Evolutionary conservation across 352 stramenopile species (phyloP), one percentile per base, ranked within the genome.

Genomic region (Pythium plurisporium): DNA sequence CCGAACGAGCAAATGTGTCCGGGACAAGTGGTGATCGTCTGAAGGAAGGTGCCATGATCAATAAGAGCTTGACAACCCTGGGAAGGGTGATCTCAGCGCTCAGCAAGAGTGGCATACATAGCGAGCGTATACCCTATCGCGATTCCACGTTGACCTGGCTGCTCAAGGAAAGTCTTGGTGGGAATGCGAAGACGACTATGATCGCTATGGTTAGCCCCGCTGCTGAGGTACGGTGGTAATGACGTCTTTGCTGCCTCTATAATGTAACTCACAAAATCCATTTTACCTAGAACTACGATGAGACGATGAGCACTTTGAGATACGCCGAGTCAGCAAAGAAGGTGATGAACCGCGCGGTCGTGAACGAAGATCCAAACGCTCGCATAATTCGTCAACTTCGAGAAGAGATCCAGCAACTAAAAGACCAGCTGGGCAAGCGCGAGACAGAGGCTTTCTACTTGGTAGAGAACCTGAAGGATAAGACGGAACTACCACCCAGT

Each of bases 1-100:
- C 84, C 0, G 86, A 95, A 55, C 79, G 86, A 30, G 84, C 82
- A 0, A 85, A 91, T 34, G 78, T 81, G 2, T 92, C 80, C 0
- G 86, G 82, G 0, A 94, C 89, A 11, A 91, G 73, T 26, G 89
- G 89, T 5, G 86, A 96, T 17, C 80, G 89, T 1, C 67, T 97
- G 37, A 96, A 96, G 65, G 88, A 97, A 69, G 88, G 88, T 12
- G 82, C 85, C 7, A 96, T 93, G 82, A 96, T 97, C 66, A 97
- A 96, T 73, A 91, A 94, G 57, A 96, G 86, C 20, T 74, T 97
- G 41, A 93, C 85, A 25, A 96, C 86, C 6, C 80, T 96, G 5
- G 89, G 89, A 11, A 72, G 86, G 11, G 88, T 96, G 37, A 96
- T 97, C 42, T 91, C 82, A 15, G 77, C 84, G 26, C 65, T 94